Base-by-base conservation (phyloP, 2,329 filamentous ascomycete genomes). In the Hymenoscyphus infarciens region DNA sequence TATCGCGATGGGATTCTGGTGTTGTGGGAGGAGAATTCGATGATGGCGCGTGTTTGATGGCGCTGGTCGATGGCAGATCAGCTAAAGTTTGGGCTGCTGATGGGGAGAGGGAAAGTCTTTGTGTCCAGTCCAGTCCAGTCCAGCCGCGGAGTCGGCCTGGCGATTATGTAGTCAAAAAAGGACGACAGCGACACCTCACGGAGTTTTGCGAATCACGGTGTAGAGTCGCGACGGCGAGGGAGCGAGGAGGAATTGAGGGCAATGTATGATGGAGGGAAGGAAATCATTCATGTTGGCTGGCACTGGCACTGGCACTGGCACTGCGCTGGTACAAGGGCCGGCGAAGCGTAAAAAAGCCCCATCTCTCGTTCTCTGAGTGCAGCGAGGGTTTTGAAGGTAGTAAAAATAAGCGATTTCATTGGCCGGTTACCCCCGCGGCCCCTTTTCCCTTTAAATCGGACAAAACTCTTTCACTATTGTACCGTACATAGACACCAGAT, bases 11-110 rank as follows among this genome's bases (percentile, higher is more conserved):
- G 25, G 27, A 22, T 33, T 16, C 22, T 45, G 39, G 60, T 58
- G 49, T 63, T 56, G 61, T 57, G 54, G 63, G 56, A 19, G 33
- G 25, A 29, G 39, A 19, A 53, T 27, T 27, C 54, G 57, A 42
- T 39, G 54, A 57, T 33, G 61, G 57, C 60, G 62, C 55, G 59
- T 42, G 29, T 35, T 63, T 39, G 59, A 63, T 61, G 59, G 60
- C 33, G 57, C 61, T 55, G 56, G 56, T 52, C 33, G 57, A 60
- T 60, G 57, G 65, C 52, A 63, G 55, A 56, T 53, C 56, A 60
- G 60, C 61, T 55, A 56, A 27, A 29, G 49, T 33, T 54, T 55
- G 60, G 58, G 31, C 49, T 54, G 56, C 60, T 63, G 62, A 63
- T 63, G 56, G 38, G 58, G 33, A 39, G 56, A 59, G 49, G 45